A percentile compares a stretch with the other conserved stretches of the same genome.
phyloP scores from a whole-genome alignment of 2,329 filamentous ascomycete genomes.

The Tolypocladium ophioglossoides region DNA sequence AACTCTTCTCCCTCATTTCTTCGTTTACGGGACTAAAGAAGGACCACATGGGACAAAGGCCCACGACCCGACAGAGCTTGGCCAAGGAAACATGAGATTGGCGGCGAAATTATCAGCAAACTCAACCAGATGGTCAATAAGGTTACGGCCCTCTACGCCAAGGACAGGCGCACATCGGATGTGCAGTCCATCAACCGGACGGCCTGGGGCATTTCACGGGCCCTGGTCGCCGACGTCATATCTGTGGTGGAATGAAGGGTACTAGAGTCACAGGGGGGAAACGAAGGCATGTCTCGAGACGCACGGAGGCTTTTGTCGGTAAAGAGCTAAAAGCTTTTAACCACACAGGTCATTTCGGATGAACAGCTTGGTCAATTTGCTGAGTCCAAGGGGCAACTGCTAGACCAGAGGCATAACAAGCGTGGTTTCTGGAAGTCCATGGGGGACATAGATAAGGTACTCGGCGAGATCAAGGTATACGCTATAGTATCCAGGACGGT shows the following conservation, averaged over 20 bases:
- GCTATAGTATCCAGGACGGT: constrained; percentile 76
- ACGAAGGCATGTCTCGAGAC: constrained; percentile 53
- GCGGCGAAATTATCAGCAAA: constrained; percentile 66
- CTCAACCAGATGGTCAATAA: constrained; percentile 69
- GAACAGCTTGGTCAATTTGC: constrained; percentile 59
- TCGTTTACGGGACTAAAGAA: constrained; percentile 84
- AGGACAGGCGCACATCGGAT: constrained; percentile 76
- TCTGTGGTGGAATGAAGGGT: constrained; percentile 66
- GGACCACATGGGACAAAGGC: constrained; percentile 66
- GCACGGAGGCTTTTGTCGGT: constrained; percentile 67
- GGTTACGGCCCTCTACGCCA: constrained; percentile 71
- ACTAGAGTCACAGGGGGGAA: constrained; percentile 60
- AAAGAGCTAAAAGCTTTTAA: constrained; percentile 62
- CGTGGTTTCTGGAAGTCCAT: too few relatives aligned
- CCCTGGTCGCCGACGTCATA: constrained; percentile 67
- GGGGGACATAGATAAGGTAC: constrained; percentile 78
- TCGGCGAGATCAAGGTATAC: constrained; percentile 83
- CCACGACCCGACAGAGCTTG: constrained; percentile 63
- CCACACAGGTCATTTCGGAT: constrained; percentile 60
- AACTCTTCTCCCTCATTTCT: constrained; percentile 76
- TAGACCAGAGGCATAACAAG: constrained; percentile 51
- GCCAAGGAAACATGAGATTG: constrained; percentile 68
- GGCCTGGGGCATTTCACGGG: constrained; percentile 67
- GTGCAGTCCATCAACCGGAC: constrained; percentile 70
- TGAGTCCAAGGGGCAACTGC: constrained; percentile 55